Conservation (phyloP, 163 green algal genomes). For the Volvox carteri region DNA sequence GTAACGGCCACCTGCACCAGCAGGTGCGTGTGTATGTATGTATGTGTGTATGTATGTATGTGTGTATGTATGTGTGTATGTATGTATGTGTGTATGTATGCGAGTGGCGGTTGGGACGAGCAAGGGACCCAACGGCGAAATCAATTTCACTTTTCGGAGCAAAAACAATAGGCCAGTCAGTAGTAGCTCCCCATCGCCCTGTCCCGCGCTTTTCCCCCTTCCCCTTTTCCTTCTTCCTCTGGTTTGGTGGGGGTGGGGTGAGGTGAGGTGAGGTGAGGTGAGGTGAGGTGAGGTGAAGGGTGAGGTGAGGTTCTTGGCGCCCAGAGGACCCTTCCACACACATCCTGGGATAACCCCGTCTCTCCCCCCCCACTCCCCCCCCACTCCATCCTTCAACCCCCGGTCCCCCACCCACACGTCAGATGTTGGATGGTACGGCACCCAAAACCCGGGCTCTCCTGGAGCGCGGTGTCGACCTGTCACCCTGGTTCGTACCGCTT, state of each 20-base stretch:
- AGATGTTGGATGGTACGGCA: slow-evolving; percentile 72
- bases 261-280: neutral
- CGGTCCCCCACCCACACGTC: neutral
- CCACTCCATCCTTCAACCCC: neutral
- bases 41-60: neutral
- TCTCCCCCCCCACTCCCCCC: neutral
- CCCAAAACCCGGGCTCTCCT: slow-evolving; percentile 65
- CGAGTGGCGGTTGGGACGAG: no score
- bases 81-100: neutral
- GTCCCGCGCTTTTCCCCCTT: no score
- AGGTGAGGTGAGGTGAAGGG: neutral
- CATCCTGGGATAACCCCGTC: no score
- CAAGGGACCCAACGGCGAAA: no score
- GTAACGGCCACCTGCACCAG: slow-evolving; percentile 64
- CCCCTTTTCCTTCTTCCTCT: no score
- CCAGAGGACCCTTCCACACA: no score
- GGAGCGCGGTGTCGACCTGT: slow-evolving; percentile 72
- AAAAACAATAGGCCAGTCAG: no score
- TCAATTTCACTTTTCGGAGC: no score
- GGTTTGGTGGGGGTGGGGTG: neutral
- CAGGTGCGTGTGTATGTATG: neutral
- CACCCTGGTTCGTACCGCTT: slow-evolving; percentile 71
- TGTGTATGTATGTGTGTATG: neutral
- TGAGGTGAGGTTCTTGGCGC: no score
- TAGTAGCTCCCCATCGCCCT: neutral